Evolutionary conservation across 345 rosid genomes (phyloP).

Genomic region (Salix koriyanagi): DNA sequence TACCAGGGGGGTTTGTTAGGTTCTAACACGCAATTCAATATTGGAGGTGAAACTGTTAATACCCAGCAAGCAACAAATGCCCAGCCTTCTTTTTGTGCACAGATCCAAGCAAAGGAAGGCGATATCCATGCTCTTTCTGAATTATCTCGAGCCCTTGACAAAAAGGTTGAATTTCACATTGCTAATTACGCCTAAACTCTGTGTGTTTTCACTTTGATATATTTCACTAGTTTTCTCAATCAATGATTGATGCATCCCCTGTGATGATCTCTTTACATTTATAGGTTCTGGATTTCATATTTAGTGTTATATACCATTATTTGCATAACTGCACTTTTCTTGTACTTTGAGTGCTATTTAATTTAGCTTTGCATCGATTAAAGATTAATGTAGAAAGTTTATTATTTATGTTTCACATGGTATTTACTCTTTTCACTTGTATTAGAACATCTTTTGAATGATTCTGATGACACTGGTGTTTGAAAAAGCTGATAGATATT

Average conservation of each 20-base stretch:
- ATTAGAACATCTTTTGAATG: neutral
- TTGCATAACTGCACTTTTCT: neutral
- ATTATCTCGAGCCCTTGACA: conserved; percentile 30
- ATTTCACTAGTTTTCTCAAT: neutral
- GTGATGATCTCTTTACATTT: neutral
- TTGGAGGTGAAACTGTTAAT: conserved; percentile 35
- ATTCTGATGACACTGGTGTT: neutral
- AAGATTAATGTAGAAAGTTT: neutral
- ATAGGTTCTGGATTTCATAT: neutral
- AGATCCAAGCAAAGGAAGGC: conserved; percentile 31
- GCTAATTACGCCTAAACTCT: conserved; percentile 8
- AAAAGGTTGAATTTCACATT: conserved; percentile 23
- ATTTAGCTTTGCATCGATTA: neutral
- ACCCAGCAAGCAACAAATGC: neutral
- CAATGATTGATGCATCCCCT: neutral
- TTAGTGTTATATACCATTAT: neutral
- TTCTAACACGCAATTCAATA: conserved; percentile 33
- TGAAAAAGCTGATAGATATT: conserved; percentile 18
- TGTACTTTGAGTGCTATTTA: neutral
- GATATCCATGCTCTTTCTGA: conserved; percentile 30
- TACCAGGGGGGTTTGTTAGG: conserved; percentile 40
- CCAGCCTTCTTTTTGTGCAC: conserved; percentile 24
- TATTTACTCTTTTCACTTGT: neutral
- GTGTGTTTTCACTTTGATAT: neutral
- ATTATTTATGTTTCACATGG: conserved; percentile 1